Percentiles rank a stretch among this genome's conserved stretches.
phyloP scores from a whole-genome alignment of 495 filamentous ascomycete genomes.

The Penicillium antarcticum region DNA sequence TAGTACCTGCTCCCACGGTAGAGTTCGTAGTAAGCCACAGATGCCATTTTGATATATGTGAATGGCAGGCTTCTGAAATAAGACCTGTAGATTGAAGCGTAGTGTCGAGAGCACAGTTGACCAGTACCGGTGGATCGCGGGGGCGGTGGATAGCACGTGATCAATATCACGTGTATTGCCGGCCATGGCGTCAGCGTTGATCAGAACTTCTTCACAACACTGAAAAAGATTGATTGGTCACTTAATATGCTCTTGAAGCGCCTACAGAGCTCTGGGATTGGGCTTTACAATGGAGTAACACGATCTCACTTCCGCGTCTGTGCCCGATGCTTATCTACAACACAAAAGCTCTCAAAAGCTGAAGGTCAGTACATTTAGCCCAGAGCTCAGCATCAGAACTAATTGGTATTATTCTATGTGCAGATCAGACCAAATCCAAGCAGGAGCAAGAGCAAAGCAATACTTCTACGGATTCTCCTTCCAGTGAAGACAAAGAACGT shows the following conservation, averaged over 20 bases:
- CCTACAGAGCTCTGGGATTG: background rate
- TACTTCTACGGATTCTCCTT: background rate
- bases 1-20: slow-evolving; percentile 93
- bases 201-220: too few relatives aligned
- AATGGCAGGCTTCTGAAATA: slow-evolving; percentile 2
- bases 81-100: slow-evolving; percentile 4
- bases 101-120: slow-evolving; percentile 14
- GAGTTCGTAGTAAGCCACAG: slow-evolving; percentile 77
- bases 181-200: background rate
- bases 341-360: background rate
- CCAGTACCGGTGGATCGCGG: slow-evolving; percentile 3
- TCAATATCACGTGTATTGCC: background rate
- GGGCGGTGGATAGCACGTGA: slow-evolving; percentile 1
- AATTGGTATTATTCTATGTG: background rate
- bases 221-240: background rate
- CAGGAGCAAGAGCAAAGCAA: background rate
- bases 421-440: background rate
- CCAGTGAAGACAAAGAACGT: slow-evolving; percentile 1
- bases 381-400: background rate
- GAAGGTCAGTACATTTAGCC: slow-evolving; percentile 3
- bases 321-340: slow-evolving; percentile 3
- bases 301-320: background rate
- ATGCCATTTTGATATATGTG: slow-evolving; percentile 9
- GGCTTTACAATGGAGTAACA: background rate
- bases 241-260: background rate